Evolutionary conservation across 768 basidiomycete species (phyloP), one percentile per base, ranked within the genome.

Genomic region (Coprinopsis cinerea): DNA sequence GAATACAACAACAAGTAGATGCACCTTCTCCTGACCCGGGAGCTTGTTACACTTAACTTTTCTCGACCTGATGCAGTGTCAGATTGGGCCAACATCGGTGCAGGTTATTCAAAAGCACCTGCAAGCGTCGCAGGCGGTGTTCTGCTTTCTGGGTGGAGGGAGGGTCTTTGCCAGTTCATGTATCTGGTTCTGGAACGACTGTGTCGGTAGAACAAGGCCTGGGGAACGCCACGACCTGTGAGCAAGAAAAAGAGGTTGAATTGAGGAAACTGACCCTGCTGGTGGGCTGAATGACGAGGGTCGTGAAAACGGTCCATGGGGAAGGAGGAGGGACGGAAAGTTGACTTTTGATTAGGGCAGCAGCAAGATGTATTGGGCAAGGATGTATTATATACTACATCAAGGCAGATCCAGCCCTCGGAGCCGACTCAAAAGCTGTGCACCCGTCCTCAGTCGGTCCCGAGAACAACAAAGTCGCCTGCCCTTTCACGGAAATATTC

Each of bases 61-160:
- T 55, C 91, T 78, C 32, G 86, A 75, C 68, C 90, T 89, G 55
- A 49, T 47, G 28, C 46, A 43, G 37, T 42, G 55, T 58, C 25
- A 56, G 52, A 54, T 50, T 15, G 27, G 57, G 49, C 39, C 53
- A 36, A 36, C 34, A 25, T 32, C 43, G 28, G 10, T 36, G 26
- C n/a, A 7, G 17, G 24, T 28, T 27, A 9, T 49, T 55, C 24
- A 23, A 34, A 55, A 69, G 51, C 5, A 85, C 87, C 87, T 85
- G 81, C 92, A 94, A 46, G 87, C 87, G 72, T 94, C 92, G 67
- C 92, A 94, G 23, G 92, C 92, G 18, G 90, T 88, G 63, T 94
- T 94, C 69, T 93, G 92, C 64, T 91, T 92, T 50, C 92, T 73
- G 4, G 89, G 87, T n/a, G 88, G 86, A 1, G 89, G 85, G 0